Evolutionary conservation across 257 asterid genomes (phyloP).

Genomic region (Craterostigma plantagineum): DNA sequence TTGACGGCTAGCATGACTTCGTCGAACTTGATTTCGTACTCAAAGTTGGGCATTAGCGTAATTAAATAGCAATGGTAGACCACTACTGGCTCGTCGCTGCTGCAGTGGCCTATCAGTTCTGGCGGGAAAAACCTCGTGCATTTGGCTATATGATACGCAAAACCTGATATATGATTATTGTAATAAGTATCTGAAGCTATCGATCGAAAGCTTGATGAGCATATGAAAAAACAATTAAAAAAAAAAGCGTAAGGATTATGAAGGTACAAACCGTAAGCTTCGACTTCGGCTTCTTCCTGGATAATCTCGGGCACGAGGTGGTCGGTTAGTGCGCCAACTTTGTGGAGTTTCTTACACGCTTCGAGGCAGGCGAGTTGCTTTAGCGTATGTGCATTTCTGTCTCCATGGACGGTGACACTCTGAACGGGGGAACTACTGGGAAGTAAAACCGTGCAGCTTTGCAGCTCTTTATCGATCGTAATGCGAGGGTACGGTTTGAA

Average conservation of each 20-base stretch:
- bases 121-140: slow-evolving; percentile 30
- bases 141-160: slow-evolving; percentile 19
- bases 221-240: no score
- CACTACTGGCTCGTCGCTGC: slow-evolving; percentile 8
- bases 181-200: no score
- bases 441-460: slow-evolving; percentile 33
- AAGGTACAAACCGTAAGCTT: slow-evolving; percentile 23
- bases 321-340: slow-evolving; percentile 42
- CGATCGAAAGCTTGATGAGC: no score
- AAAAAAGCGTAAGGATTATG: neutral
- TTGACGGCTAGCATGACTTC: slow-evolving; percentile 35
- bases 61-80: slow-evolving; percentile 31
- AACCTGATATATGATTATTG: slow-evolving; percentile 15
- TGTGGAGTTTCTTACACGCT: slow-evolving; percentile 77
- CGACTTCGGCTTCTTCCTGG: slow-evolving; percentile 37
- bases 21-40: slow-evolving; percentile 22
- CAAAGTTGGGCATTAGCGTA: slow-evolving; percentile 19
- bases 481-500: slow-evolving; percentile 57
- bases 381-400: slow-evolving; percentile 11
- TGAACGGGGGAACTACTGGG: slow-evolving; percentile 57
- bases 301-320: slow-evolving; percentile 60
- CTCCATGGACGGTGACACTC: slow-evolving; percentile 22
- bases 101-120: slow-evolving; percentile 30
- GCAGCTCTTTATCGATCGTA: slow-evolving; percentile 24
- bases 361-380: slow-evolving; percentile 69